Base-by-base conservation (phyloP, 2,329 filamentous ascomycete species). In the Penicillium sp. region DNA sequence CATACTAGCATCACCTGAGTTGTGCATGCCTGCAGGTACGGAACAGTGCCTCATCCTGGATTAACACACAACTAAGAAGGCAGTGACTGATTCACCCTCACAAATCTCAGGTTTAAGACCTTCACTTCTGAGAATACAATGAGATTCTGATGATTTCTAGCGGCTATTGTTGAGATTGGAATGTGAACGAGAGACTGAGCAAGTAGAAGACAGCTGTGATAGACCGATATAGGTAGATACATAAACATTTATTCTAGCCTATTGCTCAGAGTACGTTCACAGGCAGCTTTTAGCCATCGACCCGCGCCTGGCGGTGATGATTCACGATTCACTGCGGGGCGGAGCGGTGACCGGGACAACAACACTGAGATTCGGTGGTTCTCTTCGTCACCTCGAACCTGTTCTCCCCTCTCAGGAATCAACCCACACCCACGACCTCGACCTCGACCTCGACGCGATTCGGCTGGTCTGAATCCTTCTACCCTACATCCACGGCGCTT, bases 321-420 rank as follows among this genome's bases (percentile, higher is more conserved):
- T 22, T 19, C 18, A 24, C 22, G 46, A 50, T 54, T 55, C 36
- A 50, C 55, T 61, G 64, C 64, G 64, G 64, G 64, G 62, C 60
- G 58, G 52, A 66, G 62, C 64, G 64, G 64, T 66, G 60, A 62
- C 59, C 58, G 40, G 56, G 55, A 59, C 60, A 58, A 59, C 56
- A 52, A 46, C 58, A 58, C 31, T 53, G 36, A 55, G 39, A 56
- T 51, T 61, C 57, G 44, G 36, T 44, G 31, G 54, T 36, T 50
- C 37, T 47, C 40, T 24, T 61, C 46, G 41, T 56, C 37, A 35
- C 43, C 50, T 27, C 37, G 22, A 55, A 19, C 47, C 22, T 55
- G 43, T 24, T 31, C 31, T 56, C 18, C 52, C 51, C 49, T 47
- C 55, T 54, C 22, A 46, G 31, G 31, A 31, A 50, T 46, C 39